Percentiles rank a stretch among this genome's conserved stretches.
Conservation (phyloP, 495 filamentous ascomycete species). For the Saxophila tyrrhenica region DNA sequence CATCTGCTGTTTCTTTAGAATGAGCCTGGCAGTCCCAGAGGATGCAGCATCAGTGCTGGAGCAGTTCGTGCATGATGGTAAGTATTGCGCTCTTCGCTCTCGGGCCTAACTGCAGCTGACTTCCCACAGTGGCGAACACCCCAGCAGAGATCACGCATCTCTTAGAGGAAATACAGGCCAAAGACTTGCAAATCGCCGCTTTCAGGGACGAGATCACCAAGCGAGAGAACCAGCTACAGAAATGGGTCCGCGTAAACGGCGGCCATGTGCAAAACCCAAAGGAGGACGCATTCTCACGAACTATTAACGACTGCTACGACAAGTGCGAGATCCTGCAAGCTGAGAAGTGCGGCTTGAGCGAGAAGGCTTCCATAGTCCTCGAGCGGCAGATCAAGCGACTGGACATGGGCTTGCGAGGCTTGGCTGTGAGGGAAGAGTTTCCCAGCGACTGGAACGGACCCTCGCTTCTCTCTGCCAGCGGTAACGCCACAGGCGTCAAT, state of each 20-base stretch:
- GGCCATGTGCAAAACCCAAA: constrained; percentile 74
- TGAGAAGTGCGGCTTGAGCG: constrained; percentile 72
- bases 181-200: constrained; percentile 69
- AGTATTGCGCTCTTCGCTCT: constrained; percentile 7
- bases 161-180: constrained; percentile 87
- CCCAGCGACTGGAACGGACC: constrained; percentile 19
- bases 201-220: constrained; percentile 61
- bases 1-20: background rate
- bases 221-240: constrained; percentile 73
- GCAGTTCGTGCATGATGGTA: constrained; percentile 77
- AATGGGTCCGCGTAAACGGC: constrained; percentile 77
- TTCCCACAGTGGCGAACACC: constrained; percentile 61
- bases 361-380: constrained; percentile 64
- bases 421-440: constrained; percentile 11
- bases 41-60: constrained; percentile 87
- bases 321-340: constrained; percentile 63
- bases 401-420: constrained; percentile 67
- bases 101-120: background rate
- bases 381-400: constrained; percentile 84
- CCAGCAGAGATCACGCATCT: constrained; percentile 85
- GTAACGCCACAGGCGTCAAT: constrained; percentile 30
- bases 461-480: constrained; percentile 8
- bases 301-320: constrained; percentile 60
- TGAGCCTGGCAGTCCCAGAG: constrained; percentile 37
- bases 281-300: constrained; percentile 61